Evolutionary conservation across 2,329 filamentous ascomycete genomes (phyloP), one percentile per base, ranked within the genome.

Genomic region (Plectosphaerella plurivora): DNA sequence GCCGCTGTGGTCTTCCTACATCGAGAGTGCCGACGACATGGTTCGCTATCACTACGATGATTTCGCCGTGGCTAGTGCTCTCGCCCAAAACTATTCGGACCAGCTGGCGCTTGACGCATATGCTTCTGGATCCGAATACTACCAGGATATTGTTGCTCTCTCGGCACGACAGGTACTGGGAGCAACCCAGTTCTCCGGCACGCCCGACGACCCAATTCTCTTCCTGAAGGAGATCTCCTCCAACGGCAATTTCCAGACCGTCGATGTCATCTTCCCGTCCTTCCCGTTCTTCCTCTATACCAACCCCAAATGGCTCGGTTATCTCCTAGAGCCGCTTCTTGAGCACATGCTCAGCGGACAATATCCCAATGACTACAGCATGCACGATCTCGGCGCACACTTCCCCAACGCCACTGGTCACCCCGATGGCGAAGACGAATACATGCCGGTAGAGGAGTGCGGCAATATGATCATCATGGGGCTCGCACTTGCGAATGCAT

Each of bases 211-310:
- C 56, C 87, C 88, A 0, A 78, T 93, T 42, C 68, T 94, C 20
- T 94, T 94, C 69, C 71, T 93, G 55, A 94, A 94, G 65, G 90
- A 94, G 66, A 93, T 94, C 52, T 91, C 88, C 1, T 91, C 87
- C 3, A 88, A 93, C 60, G 89, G 89, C 4, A 93, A 95, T 62
- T 86, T 86, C 67, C 89, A 94, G 65, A 94, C 89, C 0, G 87
- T 94, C 11, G 89, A 93, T 70, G 88, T 95, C 52, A 93, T 95
- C 60, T 94, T 91, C 73, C 90, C 89, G 0, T 81, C 89, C 0
- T 92, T 91, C 68, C 89, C 90, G 0, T 94, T 93, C 76, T 93
- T 93, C 73, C 67, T 93, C 18, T 94, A 93, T 64, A 91, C 89
- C 16, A 91, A 92, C 60, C 89, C 89, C 3, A 77, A 82, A 53